Base-by-base conservation (phyloP, 2,329 filamentous ascomycete species). In the Exophiala sideris region DNA sequence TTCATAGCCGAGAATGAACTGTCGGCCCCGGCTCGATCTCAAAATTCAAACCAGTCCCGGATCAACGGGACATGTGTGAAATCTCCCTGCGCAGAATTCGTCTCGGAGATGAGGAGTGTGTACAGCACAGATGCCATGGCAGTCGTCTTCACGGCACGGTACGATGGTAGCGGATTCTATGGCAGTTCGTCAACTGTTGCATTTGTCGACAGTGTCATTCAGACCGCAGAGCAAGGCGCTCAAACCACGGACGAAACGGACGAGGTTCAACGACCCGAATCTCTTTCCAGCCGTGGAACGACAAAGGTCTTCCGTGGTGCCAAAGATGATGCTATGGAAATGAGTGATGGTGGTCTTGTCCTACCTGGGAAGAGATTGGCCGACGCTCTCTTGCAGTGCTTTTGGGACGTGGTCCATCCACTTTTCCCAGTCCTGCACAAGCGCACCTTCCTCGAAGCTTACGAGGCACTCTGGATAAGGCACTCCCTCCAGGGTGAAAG, bases 371-470 rank as follows among this genome's bases (percentile, higher is more conserved):
- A 75, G 1, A 70, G 71, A 33, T 72, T 71, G 21, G 76, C 76
- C 0, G 76, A 79, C 48, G 67, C 68, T 39, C 64, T 78, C 4
- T 70, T 76, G 64, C 65, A 71, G 1, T 66, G 74, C 0, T 79
- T 78, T 52, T 79, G 75, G 75, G 65, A 68, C 18, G 72, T 72
- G 36, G 73, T 77, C 1, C 73, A 77, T 35, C 73, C 76, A 0
- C 52, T 78, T 0, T 79, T 78, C 38, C 76, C 76, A 0, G 72
- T 79, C 38, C 61, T 79, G 0, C 71, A 78, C 24, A 63, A 67
- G 8, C 52, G 62, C 2, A 60, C 65, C 1, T 73, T 76, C 65
- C 64, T 66, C 11, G 58, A 59, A 0, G 66, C 70, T 0, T 79
- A 79, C 54, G 48, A 64, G 3, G 67, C 67, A 0, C 61, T 76